Conservation (phyloP, 2,329 filamentous ascomycete species). For the Trichoderma semiorbis region DNA sequence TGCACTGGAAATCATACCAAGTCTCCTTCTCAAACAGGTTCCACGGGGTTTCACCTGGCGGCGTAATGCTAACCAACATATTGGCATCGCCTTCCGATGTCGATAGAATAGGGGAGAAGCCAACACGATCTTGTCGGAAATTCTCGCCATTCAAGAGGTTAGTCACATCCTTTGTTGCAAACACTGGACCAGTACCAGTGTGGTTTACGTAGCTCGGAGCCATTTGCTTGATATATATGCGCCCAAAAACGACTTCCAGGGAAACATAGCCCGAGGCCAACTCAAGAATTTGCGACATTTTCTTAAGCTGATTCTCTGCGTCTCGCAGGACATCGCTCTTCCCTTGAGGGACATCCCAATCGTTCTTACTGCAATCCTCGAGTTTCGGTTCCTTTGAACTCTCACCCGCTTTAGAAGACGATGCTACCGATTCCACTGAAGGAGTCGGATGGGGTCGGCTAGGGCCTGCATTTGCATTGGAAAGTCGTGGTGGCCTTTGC, state of each 20-base stretch:
- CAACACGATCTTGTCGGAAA: conserved; percentile 16
- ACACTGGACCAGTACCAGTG: conserved; percentile 22
- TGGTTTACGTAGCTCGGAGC: conserved; percentile 21
- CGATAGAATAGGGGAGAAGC: conserved; percentile 30
- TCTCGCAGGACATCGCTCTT: conserved; percentile 19
- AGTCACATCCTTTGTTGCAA: conserved; percentile 18
- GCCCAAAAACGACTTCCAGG: conserved; percentile 29
- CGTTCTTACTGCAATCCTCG: background rate
- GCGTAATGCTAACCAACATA: conserved; percentile 19
- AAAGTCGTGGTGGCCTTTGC: background rate
- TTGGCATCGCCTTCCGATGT: conserved; percentile 28
- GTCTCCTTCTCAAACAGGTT: conserved; percentile 19
- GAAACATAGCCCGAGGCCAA: conserved; percentile 26
- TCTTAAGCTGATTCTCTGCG: conserved; percentile 16
- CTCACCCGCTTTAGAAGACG: background rate
- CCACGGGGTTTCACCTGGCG: conserved; percentile 23
- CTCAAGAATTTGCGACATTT: conserved; percentile 23
- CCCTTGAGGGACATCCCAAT: background rate
- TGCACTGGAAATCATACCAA: conserved; percentile 30
- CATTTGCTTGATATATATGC: conserved; percentile 28
- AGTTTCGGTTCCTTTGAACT: background rate
- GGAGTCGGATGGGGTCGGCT: background rate
- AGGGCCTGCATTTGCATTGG: background rate
- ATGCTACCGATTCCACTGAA: background rate
- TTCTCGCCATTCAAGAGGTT: conserved; percentile 14